Evolutionary conservation across 768 basidiomycete species (phyloP).

Genomic region (Mycena vitilis): DNA sequence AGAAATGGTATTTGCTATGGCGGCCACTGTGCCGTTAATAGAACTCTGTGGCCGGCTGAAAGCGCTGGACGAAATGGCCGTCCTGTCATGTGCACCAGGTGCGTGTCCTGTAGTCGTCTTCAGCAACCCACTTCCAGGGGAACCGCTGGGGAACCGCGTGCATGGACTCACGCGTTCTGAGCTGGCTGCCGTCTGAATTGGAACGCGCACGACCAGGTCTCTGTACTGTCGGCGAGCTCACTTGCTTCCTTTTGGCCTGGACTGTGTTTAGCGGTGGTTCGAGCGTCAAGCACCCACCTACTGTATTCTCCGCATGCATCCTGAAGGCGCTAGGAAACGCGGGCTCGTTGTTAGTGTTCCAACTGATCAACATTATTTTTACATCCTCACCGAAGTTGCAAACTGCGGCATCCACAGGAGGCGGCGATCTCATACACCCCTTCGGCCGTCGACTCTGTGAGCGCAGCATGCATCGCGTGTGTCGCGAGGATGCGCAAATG

Average conservation of each 20-base stretch:
- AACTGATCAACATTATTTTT: no score
- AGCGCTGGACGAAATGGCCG: slow-evolving; percentile 8
- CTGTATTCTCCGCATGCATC: slow-evolving; percentile 8
- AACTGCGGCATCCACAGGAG: slow-evolving; percentile 32
- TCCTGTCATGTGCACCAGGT: no score
- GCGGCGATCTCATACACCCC: slow-evolving; percentile 35
- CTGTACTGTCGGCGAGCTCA: background rate
- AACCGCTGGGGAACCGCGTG: no score
- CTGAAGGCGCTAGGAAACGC: slow-evolving; percentile 18
- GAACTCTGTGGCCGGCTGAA: slow-evolving; percentile 14
- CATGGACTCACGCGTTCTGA: slow-evolving; percentile 3
- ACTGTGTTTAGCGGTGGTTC: background rate
- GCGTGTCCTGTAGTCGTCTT: background rate
- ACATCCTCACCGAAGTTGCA: slow-evolving; percentile 30
- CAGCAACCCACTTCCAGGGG: background rate
- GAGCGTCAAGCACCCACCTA: background rate
- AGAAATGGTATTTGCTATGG: background rate
- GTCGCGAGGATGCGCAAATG: slow-evolving; percentile 30
- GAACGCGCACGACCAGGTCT: slow-evolving; percentile 23
- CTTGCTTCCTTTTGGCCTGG: slow-evolving; percentile 14
- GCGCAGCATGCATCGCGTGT: slow-evolving; percentile 37
- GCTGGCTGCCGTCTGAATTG: slow-evolving; percentile 25
- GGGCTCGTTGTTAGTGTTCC: no score
- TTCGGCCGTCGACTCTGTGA: slow-evolving; percentile 22
- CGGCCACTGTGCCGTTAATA: background rate